Evolutionary conservation across 371 early-diverging fungal genomes (phyloP), one percentile per base, ranked within the genome.

Genomic region (Phascolomyces articulosus): DNA sequence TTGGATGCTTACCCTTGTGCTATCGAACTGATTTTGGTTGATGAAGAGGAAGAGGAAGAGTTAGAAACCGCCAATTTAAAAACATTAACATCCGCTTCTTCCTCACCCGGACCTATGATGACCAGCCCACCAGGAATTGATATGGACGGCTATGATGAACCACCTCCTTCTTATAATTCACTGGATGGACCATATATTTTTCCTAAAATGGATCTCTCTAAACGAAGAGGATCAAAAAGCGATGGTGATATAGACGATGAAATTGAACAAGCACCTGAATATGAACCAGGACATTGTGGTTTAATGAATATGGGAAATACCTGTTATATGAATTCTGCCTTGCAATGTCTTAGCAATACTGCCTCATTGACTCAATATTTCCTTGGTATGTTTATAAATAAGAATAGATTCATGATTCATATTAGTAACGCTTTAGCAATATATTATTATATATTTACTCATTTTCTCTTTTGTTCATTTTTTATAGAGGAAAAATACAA

Each of bases 301-400:
- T 79, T 94, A 31, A 67, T 65, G 26, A 95, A 95, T 65, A 77
- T 94, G 23, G 95, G 95, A 54, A 95, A 95, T 69, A 94, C 95
- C 0, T 95, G 96, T 74, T 94, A 89, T 73, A 93, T 95, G 93
- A 93, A 92, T 74, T 86, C 90, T 3, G 89, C 89, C 0, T 64
- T 95, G 2, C 95, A 95, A 72, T 93, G 93, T 65, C 73, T 94
- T 21, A 83, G 87, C 67, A 87, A 88, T 64, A 90, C 90, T 4
- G 73, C 74, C 2, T 82, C 79, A 51, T 75, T 95, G 16, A 88
- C 87, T 0, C 73, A 77, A 21, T 93, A 85, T 71, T 87, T 86
- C 54, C 51, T 85, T 49, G 64, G 76, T 76, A 70, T 53, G 68
- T 51, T 47, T 47, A 40, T n/a, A 29, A 55, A 16, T 26, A 26